Percentiles rank a stretch among this genome's conserved stretches.
These are phyloP conservation scores for Cryptosporidium xiaoi DNA, from an alignment of 169 alveolate genomes.

Conservation along the genomic window DNA sequence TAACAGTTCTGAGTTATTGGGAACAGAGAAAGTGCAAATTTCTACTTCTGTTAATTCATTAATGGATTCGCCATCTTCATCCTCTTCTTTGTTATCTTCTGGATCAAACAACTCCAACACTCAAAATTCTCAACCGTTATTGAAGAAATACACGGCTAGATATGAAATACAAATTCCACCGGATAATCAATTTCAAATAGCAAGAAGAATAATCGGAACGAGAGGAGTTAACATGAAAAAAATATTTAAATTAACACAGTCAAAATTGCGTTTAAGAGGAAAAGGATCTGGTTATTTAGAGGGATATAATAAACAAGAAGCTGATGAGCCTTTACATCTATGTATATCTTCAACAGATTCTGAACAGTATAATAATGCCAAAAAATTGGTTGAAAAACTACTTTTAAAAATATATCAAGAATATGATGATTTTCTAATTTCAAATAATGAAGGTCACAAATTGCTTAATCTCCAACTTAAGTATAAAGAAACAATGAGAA, in stretches of 20 bases:
- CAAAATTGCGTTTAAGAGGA: slow-evolving; percentile 93
- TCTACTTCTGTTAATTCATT: slow-evolving; percentile 6
- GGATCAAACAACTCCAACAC: background rate
- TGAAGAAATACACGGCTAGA: slow-evolving; percentile 91
- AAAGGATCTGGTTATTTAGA: slow-evolving; percentile 95
- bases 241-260: slow-evolving; percentile 86
- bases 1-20: background rate
- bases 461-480: slow-evolving; percentile 54
- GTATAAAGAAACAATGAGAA: slow-evolving; percentile 64
- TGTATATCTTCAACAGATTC: slow-evolving; percentile 91
- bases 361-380: slow-evolving; percentile 89
- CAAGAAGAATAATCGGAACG: slow-evolving; percentile 91
- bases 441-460: slow-evolving; percentile 36
- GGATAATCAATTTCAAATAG: slow-evolving; percentile 92
- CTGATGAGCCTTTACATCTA: slow-evolving; percentile 92
- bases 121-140: slow-evolving; percentile 5
- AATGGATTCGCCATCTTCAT: slow-evolving; percentile 40
- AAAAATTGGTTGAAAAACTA: slow-evolving; percentile 86
- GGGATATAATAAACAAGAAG: slow-evolving; percentile 91
- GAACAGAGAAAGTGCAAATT: background rate
- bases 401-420: slow-evolving; percentile 89
- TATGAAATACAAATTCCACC: slow-evolving; percentile 91
- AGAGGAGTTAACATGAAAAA: slow-evolving; percentile 94
- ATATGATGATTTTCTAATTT: slow-evolving; percentile 83
- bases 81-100: slow-evolving; percentile 16